Evolutionary conservation across 2,329 filamentous ascomycete genomes (phyloP).

Genomic region (Fusarium siculi): DNA sequence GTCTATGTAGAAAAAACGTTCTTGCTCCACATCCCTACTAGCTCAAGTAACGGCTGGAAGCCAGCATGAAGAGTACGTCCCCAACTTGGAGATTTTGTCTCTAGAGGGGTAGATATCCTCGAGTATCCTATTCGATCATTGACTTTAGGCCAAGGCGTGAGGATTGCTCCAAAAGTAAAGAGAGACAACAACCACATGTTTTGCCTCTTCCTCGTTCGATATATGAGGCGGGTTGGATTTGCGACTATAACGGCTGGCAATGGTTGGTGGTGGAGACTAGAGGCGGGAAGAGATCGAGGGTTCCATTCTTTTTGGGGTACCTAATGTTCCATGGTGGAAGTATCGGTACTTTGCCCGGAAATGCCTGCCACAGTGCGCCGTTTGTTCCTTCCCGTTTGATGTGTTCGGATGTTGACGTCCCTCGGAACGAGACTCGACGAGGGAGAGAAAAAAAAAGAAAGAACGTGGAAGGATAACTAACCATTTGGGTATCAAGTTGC

Average conservation of each 20-base stretch:
- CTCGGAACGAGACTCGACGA: conserved; percentile 24
- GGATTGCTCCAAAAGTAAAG: neutral
- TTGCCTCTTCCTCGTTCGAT: conserved; percentile 9
- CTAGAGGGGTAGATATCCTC: neutral
- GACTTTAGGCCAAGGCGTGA: neutral
- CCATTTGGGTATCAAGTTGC: conserved; percentile 36
- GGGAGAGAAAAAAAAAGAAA: neutral
- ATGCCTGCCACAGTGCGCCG: conserved; percentile 39
- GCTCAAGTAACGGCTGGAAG: conserved; percentile 25
- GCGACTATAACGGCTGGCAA: conserved; percentile 12
- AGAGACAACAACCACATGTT: conserved; percentile 10
- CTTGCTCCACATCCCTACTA: conserved; percentile 36
- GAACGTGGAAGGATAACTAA: conserved; percentile 8
- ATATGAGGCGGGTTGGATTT: conserved; percentile 12
- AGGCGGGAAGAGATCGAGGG: conserved; percentile 37
- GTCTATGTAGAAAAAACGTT: conserved; percentile 33
- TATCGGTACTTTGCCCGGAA: conserved; percentile 35
- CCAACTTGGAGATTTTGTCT: neutral
- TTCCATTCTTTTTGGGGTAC: conserved; percentile 30
- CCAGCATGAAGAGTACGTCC: conserved; percentile 19
- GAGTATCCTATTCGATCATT: conserved; percentile 9
- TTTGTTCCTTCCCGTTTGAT: conserved; percentile 21
- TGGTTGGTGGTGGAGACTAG: conserved; percentile 23
- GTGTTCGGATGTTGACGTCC: conserved; percentile 15
- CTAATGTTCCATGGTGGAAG: conserved; percentile 7